Evolutionary conservation across 192 early-diverging fungal species (phyloP), one percentile per base, ranked within the genome.

Genomic region (Ramicandelaber brevisporus): DNA sequence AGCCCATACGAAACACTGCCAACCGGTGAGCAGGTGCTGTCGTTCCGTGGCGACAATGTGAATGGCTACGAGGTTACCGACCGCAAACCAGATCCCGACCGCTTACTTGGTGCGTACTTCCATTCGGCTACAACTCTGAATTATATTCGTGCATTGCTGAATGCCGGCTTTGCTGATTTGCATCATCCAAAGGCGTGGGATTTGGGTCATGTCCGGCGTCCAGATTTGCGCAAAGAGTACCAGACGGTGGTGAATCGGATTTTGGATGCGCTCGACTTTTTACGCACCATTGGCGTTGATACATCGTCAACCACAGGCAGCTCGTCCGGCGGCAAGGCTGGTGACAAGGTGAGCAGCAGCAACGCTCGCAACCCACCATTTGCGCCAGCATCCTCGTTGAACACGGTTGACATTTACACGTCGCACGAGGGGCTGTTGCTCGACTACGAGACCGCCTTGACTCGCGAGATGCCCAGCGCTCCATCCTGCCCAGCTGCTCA

Each of bases 41-140:
- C 87, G 19, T 98, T 78, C 64, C 70, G 92, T 29, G 92, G 92
- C 29, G 92, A 95, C 59, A 95, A 92, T 55, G 81, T 98, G 28
- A 98, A 98, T 57, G 84, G 92, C 29, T 87, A 71, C 37, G 80
- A 79, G 26, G 70, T 79, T 10, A 46, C 36, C 17, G 71, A 87
- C 29, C 70, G 92, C 26, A 69, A 56, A 11, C 83, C 92, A 9
- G 83, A 98, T 44, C 92, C 92, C 26, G 69, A 88, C 38, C 59
- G 88, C n/a, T 63, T 98, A 20, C 43, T 92, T 34, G 65, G 66
- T 10, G 86, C 86, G 10, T 95, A 98, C 61, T 88, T 98, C 44
- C 86, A 95, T 59, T 98, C 92, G 17, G 82, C 86, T 5, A 77
- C 88, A 0, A 98, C 88, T 0, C 30, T 90, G 40, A 98, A 98